Base-by-base conservation (phyloP, 1,284 basidiomycete genomes). In the Trichosporon sp. region DNA sequence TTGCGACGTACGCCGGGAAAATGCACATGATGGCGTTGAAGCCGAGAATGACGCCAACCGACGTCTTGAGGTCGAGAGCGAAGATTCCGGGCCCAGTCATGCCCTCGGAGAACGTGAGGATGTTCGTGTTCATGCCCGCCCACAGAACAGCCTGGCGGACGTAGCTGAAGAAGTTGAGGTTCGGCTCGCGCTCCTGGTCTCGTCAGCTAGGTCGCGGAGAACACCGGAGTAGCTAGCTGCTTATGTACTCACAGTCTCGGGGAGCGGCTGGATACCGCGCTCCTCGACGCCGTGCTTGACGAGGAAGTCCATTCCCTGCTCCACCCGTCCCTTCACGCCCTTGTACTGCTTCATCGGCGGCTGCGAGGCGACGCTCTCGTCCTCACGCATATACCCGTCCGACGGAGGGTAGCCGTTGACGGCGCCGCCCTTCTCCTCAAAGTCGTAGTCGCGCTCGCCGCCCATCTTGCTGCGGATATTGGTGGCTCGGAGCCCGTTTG, bases 1-100 rank as follows among this genome's bases (percentile, higher is more conserved):
- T 92, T 12, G 90, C 87, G 67, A 82, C 79, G 65, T 78, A 83
- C 0, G 80, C 81, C 10, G 80, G 76, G 6, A 80, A 78, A 26
- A 72, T 59, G 26, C 77, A 78, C 43, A 76, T 77, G 48, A 76
- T 70, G 0, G 76, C 73, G 14, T 75, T 79, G 71, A 80, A 81
- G 67, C 77, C 68, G 63, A 81, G 69, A 61, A 82, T 80, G 67
- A 80, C 79, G 11, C 76, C 56, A 21, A 72, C 76, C 4, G 76
- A 74, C 0, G 78, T 71, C 61, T 74, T 74, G 67, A 80, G 76
- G 67, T 80, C 48, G 21, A 83, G 76, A 4, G 72, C 78, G 70
- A 81, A 82, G 5, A 79, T 68, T 2, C 76, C 72, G 8, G 81
- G 81, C 21, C 82, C 82, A 31, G 81, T 74, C 65, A 80, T 78